A percentile compares a stretch with the other conserved stretches of the same genome.
These are phyloP conservation scores for Parascedosporium putredinis DNA, from an alignment of 2,329 filamentous ascomycete species.

Conservation along the genomic window DNA sequence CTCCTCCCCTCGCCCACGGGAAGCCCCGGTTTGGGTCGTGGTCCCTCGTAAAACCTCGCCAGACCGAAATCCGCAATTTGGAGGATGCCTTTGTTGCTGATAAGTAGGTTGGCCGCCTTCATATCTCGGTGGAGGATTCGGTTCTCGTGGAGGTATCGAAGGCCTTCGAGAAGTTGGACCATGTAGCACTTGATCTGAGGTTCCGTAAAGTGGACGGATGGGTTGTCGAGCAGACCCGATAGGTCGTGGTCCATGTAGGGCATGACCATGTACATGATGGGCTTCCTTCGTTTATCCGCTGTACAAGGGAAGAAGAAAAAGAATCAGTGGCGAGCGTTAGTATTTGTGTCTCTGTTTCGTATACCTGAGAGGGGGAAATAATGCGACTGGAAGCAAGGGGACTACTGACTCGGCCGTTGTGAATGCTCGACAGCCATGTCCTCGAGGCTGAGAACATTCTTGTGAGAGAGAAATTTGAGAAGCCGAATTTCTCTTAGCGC, in stretches of 20 bases:
- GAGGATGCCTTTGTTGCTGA: conserved; percentile 85
- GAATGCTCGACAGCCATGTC: conserved; percentile 91
- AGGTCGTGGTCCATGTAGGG: conserved; percentile 99
- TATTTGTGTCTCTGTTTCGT: background rate
- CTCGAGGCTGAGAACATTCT: conserved; percentile 75
- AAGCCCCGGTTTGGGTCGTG: conserved; percentile 61
- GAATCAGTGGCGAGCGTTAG: too few species aligned
- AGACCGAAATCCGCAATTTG: conserved; percentile 97
- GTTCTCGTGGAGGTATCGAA: conserved; percentile 81
- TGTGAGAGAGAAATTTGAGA: conserved; percentile 85
- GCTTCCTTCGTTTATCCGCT: conserved; percentile 70
- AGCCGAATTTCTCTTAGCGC: conserved; percentile 96
- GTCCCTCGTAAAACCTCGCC: conserved; percentile 84
- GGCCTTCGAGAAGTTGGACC: conserved; percentile 80
- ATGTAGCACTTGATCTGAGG: conserved; percentile 98
- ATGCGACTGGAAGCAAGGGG: background rate
- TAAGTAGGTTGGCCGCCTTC: conserved; percentile 96
- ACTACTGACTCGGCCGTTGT: conserved; percentile 44
- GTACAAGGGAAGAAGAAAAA: conserved; percentile 10
- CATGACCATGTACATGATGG: conserved; percentile 96
- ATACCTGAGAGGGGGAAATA: background rate
- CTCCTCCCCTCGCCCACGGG: conserved; percentile 76
- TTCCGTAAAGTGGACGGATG: conserved; percentile 74
- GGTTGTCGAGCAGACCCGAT: conserved; percentile 93
- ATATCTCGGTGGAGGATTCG: conserved; percentile 93